Evolutionary conservation across 345 rosid genomes (phyloP), one percentile per base, ranked within the genome.

Genomic region (Populus tremula): DNA sequence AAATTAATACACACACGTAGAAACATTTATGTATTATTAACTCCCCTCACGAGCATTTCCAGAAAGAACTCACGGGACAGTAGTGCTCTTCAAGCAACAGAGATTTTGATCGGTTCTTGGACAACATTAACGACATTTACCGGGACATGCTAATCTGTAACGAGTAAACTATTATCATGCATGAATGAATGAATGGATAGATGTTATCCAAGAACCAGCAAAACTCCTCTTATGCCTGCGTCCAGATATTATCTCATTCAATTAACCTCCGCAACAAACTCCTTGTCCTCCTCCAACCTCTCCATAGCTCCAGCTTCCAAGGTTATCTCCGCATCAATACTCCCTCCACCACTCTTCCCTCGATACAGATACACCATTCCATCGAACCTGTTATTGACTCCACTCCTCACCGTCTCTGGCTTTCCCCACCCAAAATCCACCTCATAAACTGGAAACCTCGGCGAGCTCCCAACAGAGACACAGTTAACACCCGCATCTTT

Each of bases 301-400:
- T 92, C 95, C 95, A 96, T 86, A 14, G 88, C 89, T 10, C 80
- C 87, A 43, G 86, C 85, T 77, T 91, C 94, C 73, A 96, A 84
- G 64, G 85, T 84, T 17, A 96, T 91, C 94, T 91, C 96, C 81
- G 93, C 98, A 25, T 96, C 99, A 27, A 93, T 92, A 81, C 98
- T 87, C 71, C 84, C 38, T 5, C 97, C 98, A 1, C 97, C 98
- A 21, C 73, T 74, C 86, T 93, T 93, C n/a, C 98, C 99, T 71
- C 81, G 99, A 81, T 96, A 93, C 85, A 93, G 33, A 81, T 93
- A 92, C 76, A 96, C 89, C 98, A 93, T 92, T 79, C 98, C 99
- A 35, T 96, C 95, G n/a, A 96, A 96, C 85, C 94, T 76, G 77
- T 93, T 93, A 54, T 93, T 96, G 72, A 86, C 81, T 66, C 99